These are phyloP conservation scores for Saccharomycopsis crataegensis DNA, from an alignment of 1,139 yeast genomes.

Conservation along the genomic window DNA sequence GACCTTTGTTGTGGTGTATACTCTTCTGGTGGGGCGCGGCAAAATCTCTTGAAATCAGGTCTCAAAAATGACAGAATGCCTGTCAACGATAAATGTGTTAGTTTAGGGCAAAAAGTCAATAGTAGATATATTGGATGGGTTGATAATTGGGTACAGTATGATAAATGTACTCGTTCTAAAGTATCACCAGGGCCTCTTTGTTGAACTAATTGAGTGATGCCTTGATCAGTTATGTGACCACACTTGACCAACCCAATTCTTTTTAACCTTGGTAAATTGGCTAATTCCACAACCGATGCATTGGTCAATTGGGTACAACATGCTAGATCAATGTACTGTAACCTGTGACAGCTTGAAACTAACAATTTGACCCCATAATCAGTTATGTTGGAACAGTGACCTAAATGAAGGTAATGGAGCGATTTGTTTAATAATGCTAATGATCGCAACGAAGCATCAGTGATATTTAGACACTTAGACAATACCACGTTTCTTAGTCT, in stretches of 20 bases:
- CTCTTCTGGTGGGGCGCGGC: conserved; percentile 94
- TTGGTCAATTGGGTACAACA: conserved; percentile 90
- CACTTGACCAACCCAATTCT: conserved; percentile 94
- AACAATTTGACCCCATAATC: conserved; percentile 78
- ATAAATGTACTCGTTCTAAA: conserved; percentile 85
- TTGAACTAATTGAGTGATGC: conserved; percentile 70
- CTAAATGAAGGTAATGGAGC: conserved; percentile 84
- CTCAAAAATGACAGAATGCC: conserved; percentile 87
- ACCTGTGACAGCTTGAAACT: conserved; percentile 72
- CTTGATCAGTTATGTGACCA: conserved; percentile 78
- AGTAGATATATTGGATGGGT: conserved; percentile 64
- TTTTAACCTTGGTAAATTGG: conserved; percentile 71
- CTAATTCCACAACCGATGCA: conserved; percentile 69
- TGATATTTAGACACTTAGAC: conserved; percentile 82
- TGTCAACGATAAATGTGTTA: conserved; percentile 83
- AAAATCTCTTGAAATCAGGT: conserved; percentile 75
- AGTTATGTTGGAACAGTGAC: conserved; percentile 88
- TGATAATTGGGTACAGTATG: conserved; percentile 80
- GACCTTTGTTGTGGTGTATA: conserved; percentile 82
- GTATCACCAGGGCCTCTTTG: conserved; percentile 67
- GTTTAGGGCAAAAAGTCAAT: conserved; percentile 71
- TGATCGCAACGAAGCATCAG: conserved; percentile 74
- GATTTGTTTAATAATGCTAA: conserved; percentile 70
- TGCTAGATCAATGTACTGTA: conserved; percentile 91
- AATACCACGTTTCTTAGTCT: conserved; percentile 78